Conservation (phyloP, 306 rosid species). For the Begonia fuchsioides region DNA sequence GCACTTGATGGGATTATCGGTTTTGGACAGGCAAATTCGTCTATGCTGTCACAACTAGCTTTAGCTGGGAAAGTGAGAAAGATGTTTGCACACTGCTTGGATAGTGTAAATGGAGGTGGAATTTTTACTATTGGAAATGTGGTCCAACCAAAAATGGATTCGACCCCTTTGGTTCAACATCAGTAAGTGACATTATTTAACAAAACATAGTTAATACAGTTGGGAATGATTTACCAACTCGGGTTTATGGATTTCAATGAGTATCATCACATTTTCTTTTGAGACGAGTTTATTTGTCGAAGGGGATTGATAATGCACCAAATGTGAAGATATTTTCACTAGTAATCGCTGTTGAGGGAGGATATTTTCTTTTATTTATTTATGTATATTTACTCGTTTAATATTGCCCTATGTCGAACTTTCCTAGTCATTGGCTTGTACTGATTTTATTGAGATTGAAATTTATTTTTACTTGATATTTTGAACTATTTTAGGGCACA, state of each 20-base stretch:
- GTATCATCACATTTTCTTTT: too few relatives aligned
- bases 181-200: slow-evolving; percentile 34
- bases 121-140: slow-evolving; percentile 84
- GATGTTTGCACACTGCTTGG: slow-evolving; percentile 84
- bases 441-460: slow-evolving; percentile 11
- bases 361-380: too few relatives aligned
- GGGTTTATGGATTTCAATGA: too few relatives aligned
- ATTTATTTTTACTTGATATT: slow-evolving; percentile 12
- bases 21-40: slow-evolving; percentile 86
- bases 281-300: too few relatives aligned
- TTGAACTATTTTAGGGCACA: slow-evolving; percentile 50
- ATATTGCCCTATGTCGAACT: slow-evolving; percentile 5
- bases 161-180: slow-evolving; percentile 39
- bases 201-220: slow-evolving; percentile 9
- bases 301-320: too few relatives aligned
- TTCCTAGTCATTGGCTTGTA: slow-evolving; percentile 7
- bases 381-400: slow-evolving; percentile 1
- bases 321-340: too few relatives aligned
- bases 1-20: slow-evolving; percentile 82
- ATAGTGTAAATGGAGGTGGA: slow-evolving; percentile 69
- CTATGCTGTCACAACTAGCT: slow-evolving; percentile 84
- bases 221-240: neutral
- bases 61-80: slow-evolving; percentile 62
- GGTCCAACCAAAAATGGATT: slow-evolving; percentile 43
- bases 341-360: too few relatives aligned